Base-by-base conservation (phyloP, 2,329 filamentous ascomycete genomes). In the Cordyceps cateniannulata region DNA sequence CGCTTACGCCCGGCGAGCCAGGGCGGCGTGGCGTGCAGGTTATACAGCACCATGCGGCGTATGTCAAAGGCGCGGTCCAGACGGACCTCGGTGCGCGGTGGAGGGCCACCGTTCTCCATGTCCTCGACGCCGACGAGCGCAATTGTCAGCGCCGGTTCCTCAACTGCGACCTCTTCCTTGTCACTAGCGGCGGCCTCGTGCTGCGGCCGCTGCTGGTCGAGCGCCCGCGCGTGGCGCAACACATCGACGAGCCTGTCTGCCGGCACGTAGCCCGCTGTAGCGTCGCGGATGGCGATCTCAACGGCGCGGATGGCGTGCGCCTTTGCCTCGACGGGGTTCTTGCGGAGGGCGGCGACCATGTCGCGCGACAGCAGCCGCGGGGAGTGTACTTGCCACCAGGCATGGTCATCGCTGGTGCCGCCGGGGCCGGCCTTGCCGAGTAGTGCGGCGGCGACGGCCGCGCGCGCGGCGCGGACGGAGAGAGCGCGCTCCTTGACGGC, bases 101-200 rank as follows among this genome's bases (percentile, higher is more conserved):
- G 7, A 29, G 44, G 24, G 2, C n/a, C 25, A 25, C 68, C 63
- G 6, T 62, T 63, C 1, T 68, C 63, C 5, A 62, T 63, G 1
- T 27, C 65, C 2, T 67, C 63, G 0, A 78, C 66, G n/a, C 76
- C 70, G 64, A 81, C 75, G 6, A 81, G 68, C 25, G 32, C 25
- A 29, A 58, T 50, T 8, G 45, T 58, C 3, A 59, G n/a, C 8
- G 57, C 48, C 5, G 57, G 48, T 14, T 47, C 57, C 12, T 35
- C 27, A 2, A 24, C 10, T 5, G 45, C 50, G 29, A n/a, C n/a
- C n/a, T 8, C 40, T 3, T 5, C 27, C n/a, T 16, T 38, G 9
- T 62, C 62, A 16, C 68, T n/a, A 6, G 38, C 16, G 38, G 38
- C 16, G 24, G 51, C 32, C 2, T 16, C 10, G 16, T 25, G 32